Base-by-base conservation (phyloP, 345 rosid species). In the Populus davidiana region DNA sequence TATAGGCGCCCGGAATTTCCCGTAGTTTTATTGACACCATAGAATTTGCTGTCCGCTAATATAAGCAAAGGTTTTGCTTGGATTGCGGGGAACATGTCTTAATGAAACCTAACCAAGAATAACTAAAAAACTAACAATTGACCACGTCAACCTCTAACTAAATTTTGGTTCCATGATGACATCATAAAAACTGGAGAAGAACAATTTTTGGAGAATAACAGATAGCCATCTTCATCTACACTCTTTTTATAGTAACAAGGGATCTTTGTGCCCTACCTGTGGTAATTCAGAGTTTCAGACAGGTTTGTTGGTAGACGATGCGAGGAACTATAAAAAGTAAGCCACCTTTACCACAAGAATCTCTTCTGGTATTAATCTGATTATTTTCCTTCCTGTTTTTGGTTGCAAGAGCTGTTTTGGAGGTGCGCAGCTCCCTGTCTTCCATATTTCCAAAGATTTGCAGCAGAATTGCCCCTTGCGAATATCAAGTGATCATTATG, bases 1-100 rank as follows among this genome's bases (percentile, higher is more conserved):
- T 66, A 63, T 79, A 52, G 80, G 72, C 69, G 18, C 73, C 65
- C 35, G 31, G 47, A 61, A 78, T 7, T 36, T 74, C 47, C 62
- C 49, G 4, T 27, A 5, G 49, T 62, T 36, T 36, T 2, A 4
- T 31, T 18, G 35, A 66, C 16, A 68, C 78, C 71, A 64, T 69
- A 73, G 31, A 25, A 31, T 67, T 80, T 33, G 20, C 56, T 25
- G 47, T 43, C 29, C 12, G 69, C 69, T 77, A 78, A 38, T 61
- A 56, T 54, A 62, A 43, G 70, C n/a, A 33, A 0, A 29, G 69
- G 69, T 31, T 65, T 35, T 65, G 69, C 69, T 65, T 65, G 38
- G 69, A 33, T 65, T 65, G 38, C 2, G 69, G 69, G 29, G 63
- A 59, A 59, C 63, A n/a, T 59, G 14, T n/a, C 63, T n/a, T 23